Conservation (phyloP, 441 rosid species). For the Corymbia calophylla region DNA sequence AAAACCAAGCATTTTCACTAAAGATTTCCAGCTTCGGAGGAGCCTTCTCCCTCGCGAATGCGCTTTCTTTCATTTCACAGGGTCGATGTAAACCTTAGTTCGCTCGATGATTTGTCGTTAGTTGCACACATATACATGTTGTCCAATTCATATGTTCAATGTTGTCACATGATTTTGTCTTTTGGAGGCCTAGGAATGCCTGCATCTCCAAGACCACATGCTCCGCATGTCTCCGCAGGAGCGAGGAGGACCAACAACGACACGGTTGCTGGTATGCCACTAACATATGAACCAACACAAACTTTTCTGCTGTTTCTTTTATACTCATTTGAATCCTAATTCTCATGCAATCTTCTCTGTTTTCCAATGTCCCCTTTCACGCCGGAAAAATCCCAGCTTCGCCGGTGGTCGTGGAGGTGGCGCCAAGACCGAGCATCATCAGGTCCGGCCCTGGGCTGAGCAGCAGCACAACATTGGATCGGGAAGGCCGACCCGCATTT, state of each 20-base stretch:
- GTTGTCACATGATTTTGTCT: background rate
- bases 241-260: slow-evolving; percentile 24
- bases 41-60: background rate
- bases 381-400: slow-evolving; percentile 21
- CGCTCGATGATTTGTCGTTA: background rate
- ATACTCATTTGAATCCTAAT: background rate
- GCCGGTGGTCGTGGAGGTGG: slow-evolving; percentile 30
- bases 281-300: background rate
- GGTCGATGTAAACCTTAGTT: background rate
- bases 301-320: background rate
- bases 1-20: background rate
- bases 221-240: slow-evolving; percentile 41
- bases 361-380: background rate
- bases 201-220: slow-evolving; percentile 24
- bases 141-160: background rate
- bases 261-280: slow-evolving; percentile 32
- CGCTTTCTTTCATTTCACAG: background rate
- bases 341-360: background rate
- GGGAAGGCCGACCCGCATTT: background rate
- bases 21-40: background rate
- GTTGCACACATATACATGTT: background rate
- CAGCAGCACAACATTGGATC: background rate
- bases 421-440: slow-evolving; percentile 39
- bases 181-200: slow-evolving; percentile 22
- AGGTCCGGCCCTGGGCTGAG: slow-evolving; percentile 23